Evolutionary conservation across 176 grass and related monocot genomes (phyloP).

Genomic region (Oryza longistaminata): DNA sequence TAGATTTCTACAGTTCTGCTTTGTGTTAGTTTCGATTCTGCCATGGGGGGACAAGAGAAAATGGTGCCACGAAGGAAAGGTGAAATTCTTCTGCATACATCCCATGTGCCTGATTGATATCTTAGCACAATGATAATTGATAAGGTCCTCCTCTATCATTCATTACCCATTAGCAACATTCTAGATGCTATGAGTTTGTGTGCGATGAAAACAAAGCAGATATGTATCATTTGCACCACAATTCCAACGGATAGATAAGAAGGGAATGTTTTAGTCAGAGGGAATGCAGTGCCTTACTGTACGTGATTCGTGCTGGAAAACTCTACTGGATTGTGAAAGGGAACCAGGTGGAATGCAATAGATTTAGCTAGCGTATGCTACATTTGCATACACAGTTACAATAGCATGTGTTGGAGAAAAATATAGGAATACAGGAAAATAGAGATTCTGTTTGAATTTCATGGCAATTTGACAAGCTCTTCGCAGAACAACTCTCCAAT

Average conservation of each 20-base stretch:
- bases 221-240: constrained; percentile 4
- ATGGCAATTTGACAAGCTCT: neutral
- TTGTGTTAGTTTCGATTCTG: constrained; percentile 34
- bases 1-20: constrained; percentile 13
- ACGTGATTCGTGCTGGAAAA: neutral
- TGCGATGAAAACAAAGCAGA: neutral
- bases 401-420: neutral
- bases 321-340: neutral
- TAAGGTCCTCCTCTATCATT: constrained; percentile 24
- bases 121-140: neutral
- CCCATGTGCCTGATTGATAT: constrained; percentile 31
- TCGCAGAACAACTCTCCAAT: neutral
- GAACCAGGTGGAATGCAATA: neutral
- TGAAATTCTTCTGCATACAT: constrained; percentile 15
- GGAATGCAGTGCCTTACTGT: neutral
- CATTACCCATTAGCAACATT: constrained; percentile 1
- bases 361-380: neutral
- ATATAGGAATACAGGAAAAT: neutral
- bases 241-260: constrained; percentile 13
- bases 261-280: constrained; percentile 16
- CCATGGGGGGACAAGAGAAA: constrained; percentile 38
- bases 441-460: neutral
- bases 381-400: no score
- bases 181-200: constrained; percentile 15
- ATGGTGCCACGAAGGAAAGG: constrained; percentile 35